Conservation (phyloP, 2,329 filamentous ascomycete genomes). For the Alternaria conjuncta region DNA sequence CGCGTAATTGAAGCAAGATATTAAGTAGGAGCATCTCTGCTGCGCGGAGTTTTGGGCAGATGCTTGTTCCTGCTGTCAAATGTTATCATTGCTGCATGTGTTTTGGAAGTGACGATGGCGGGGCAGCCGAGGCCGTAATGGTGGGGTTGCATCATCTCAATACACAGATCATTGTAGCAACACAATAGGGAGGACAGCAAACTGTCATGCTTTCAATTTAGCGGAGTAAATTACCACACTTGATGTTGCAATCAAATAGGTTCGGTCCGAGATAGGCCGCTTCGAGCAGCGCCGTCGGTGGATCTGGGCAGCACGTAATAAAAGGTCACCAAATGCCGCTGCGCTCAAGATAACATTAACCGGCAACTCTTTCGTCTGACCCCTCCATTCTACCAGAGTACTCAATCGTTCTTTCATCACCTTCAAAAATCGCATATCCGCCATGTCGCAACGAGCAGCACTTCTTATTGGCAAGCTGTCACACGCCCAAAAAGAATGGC, state of each 20-base stretch:
- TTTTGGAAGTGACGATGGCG: conserved; percentile 5
- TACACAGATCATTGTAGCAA: conserved; percentile 3
- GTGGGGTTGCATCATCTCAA: conserved; percentile 9
- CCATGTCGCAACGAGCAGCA: conserved; percentile 46
- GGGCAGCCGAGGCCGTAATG: conserved; percentile 6
- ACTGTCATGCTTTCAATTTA: neutral
- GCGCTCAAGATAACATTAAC: conserved; percentile 6
- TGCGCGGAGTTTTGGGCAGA: neutral
- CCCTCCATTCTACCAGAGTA: neutral
- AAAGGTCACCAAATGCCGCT: conserved; percentile 27
- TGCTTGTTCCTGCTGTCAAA: fast-evolving
- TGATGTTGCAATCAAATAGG: neutral
- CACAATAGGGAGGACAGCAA: conserved; percentile 4
- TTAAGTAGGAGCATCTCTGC: neutral
- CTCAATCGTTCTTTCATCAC: neutral
- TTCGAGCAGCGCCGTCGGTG: conserved; percentile 15
- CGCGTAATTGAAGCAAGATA: neutral
- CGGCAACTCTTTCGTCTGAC: neutral
- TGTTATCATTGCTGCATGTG: neutral
- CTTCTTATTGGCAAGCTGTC: conserved; percentile 55
- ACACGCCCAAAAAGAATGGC: conserved; percentile 56
- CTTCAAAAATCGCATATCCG: neutral
- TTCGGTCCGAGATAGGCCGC: conserved; percentile 34
- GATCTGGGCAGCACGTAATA: conserved; percentile 17
- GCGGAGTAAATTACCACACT: conserved; percentile 20